phyloP scores from a whole-genome alignment of 148 eudicot species.

The Diospyros lotus region DNA sequence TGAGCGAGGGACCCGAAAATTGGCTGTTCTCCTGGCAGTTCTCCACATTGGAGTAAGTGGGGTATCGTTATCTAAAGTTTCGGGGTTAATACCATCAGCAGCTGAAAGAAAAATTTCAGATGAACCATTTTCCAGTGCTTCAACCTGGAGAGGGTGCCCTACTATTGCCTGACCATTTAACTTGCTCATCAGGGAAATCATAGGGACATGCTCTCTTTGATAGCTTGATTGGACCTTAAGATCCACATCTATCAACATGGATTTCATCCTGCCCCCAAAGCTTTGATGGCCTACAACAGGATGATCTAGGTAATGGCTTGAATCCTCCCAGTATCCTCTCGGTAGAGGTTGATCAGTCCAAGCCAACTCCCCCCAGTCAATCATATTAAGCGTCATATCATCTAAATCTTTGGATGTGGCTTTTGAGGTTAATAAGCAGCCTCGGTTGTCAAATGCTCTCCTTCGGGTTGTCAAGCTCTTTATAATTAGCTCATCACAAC shows the following conservation, averaged over 20 bases:
- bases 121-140: slow-evolving; percentile 62
- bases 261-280: slow-evolving; percentile 33
- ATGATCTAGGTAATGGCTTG: slow-evolving; percentile 43
- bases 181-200: slow-evolving; percentile 92
- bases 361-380: slow-evolving; percentile 54
- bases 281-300: slow-evolving; percentile 28
- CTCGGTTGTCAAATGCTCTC: slow-evolving; percentile 35
- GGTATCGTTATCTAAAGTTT: slow-evolving; percentile 26
- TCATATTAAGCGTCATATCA: slow-evolving; percentile 20
- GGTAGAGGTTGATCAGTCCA: slow-evolving; percentile 44
- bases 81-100: slow-evolving; percentile 24
- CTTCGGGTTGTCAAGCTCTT: slow-evolving; percentile 32
- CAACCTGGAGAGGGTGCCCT: slow-evolving; percentile 91
- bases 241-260: slow-evolving; percentile 74
- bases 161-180: slow-evolving; percentile 86
- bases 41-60: slow-evolving; percentile 59
- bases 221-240: slow-evolving; percentile 69
- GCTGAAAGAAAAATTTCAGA: slow-evolving; percentile 47
- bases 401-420: slow-evolving; percentile 36
- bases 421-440: slow-evolving; percentile 26
- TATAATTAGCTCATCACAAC: slow-evolving; percentile 36
- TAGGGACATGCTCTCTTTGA: slow-evolving; percentile 80
- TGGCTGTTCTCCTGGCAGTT: slow-evolving; percentile 77
- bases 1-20: slow-evolving; percentile 64
- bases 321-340: slow-evolving; percentile 59